phyloP scores from a whole-genome alignment of 73 alveolate genomes.

The Symbiodinium natans region DNA sequence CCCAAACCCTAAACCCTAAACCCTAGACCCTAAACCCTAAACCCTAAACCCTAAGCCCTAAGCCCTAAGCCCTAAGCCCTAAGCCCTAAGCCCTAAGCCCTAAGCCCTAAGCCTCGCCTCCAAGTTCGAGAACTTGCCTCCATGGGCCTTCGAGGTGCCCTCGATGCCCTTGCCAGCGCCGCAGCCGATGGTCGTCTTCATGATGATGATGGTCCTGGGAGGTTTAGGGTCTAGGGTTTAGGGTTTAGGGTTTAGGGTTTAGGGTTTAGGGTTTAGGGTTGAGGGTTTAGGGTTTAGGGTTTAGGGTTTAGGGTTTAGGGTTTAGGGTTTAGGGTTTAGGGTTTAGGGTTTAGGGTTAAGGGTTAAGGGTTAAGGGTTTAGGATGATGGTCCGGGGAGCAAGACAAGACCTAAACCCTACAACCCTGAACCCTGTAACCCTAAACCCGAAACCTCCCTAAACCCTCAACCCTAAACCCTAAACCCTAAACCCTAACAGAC shows the following conservation, averaged over 20 bases:
- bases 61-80: neutral
- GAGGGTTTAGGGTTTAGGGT: too few species aligned
- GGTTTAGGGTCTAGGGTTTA: too few species aligned
- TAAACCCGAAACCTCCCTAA: too few species aligned
- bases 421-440: too few species aligned
- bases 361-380: neutral
- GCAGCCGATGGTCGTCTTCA: slow-evolving; percentile 78
- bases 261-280: too few species aligned
- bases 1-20: neutral
- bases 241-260: too few species aligned
- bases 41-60: neutral
- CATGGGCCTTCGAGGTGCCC: slow-evolving; percentile 65
- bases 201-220: slow-evolving; percentile 37
- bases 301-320: too few species aligned
- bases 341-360: neutral
- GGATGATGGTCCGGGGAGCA: too few species aligned
- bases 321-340: too few species aligned
- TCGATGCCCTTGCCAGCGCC: slow-evolving; percentile 52
- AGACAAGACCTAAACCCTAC: too few species aligned
- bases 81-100: neutral
- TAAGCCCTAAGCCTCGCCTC: slow-evolving; percentile 7
- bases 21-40: neutral
- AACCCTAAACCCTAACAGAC: too few species aligned
- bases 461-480: too few species aligned
- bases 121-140: slow-evolving; percentile 70